phyloP scores from a whole-genome alignment of 192 early-diverging fungal genomes.

The Backusella tarrabulga region DNA sequence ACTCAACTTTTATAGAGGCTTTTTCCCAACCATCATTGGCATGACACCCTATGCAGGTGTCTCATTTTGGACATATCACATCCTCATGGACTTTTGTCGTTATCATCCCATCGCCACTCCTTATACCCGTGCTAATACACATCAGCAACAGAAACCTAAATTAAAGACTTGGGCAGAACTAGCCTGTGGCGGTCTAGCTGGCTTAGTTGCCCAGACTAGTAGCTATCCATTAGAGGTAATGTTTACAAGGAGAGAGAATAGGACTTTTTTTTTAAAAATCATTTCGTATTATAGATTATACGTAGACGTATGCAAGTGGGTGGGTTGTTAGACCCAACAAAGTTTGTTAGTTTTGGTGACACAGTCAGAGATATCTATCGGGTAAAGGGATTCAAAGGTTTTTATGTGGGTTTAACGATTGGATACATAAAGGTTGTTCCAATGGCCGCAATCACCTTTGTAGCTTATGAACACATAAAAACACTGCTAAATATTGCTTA shows the following conservation, averaged over 20 bases:
- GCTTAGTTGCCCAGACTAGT: slow-evolving; percentile 78
- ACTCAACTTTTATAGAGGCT: slow-evolving; percentile 94
- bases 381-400: slow-evolving; percentile 73
- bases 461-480: slow-evolving; percentile 84
- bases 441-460: slow-evolving; percentile 89
- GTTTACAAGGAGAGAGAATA: too few species aligned
- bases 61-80: slow-evolving; percentile 90
- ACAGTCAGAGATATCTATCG: slow-evolving; percentile 65
- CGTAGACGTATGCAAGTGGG: slow-evolving; percentile 84
- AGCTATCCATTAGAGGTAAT: slow-evolving; percentile 86
- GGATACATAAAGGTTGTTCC: slow-evolving; percentile 95
- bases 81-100: slow-evolving; percentile 60
- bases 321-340: slow-evolving; percentile 54
- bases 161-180: slow-evolving; percentile 79
- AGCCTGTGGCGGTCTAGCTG: slow-evolving; percentile 78
- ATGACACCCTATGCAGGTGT: slow-evolving; percentile 98
- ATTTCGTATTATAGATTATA: slow-evolving; percentile 50
- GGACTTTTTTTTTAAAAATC: neutral
- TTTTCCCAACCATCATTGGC: slow-evolving; percentile 82
- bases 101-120: slow-evolving; percentile 38
- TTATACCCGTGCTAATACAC: slow-evolving; percentile 30
- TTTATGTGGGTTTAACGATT: slow-evolving; percentile 96
- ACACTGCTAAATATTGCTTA: slow-evolving; percentile 48
- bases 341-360: slow-evolving; percentile 51
- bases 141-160: slow-evolving; percentile 19